Percentiles rank a stretch among this genome's conserved stretches.
phyloP scores from a whole-genome alignment of 352 stramenopile genomes.

The Phytophthora niederhauseri region DNA sequence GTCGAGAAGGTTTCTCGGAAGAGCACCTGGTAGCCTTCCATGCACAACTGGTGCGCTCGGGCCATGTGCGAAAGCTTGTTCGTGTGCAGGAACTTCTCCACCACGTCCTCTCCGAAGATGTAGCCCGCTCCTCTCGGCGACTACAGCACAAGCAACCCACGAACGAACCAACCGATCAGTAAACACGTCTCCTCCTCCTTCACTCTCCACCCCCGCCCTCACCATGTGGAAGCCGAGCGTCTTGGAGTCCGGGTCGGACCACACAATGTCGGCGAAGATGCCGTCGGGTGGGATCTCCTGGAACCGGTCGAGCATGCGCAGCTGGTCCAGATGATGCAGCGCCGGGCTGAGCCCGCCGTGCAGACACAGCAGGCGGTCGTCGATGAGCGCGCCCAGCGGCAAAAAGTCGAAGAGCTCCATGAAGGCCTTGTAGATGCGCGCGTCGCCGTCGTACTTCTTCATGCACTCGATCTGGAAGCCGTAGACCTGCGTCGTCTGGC shows the following conservation, averaged over 20 bases:
- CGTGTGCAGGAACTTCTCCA: slow-evolving; percentile 82
- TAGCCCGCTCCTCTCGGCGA: slow-evolving; percentile 84
- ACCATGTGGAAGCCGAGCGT: slow-evolving; percentile 88
- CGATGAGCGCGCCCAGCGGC: slow-evolving; percentile 81
- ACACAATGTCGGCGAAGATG: slow-evolving; percentile 85
- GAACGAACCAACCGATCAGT: slow-evolving; percentile 24
- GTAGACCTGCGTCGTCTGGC: slow-evolving; percentile 83
- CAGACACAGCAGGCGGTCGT: slow-evolving; percentile 68
- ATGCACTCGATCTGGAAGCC: slow-evolving; percentile 87
- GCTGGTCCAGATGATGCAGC: slow-evolving; percentile 92
- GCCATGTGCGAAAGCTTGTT: slow-evolving; percentile 86
- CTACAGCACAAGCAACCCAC: slow-evolving; percentile 36
- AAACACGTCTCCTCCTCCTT: slow-evolving; percentile 61
- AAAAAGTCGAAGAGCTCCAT: slow-evolving; percentile 85
- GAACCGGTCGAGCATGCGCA: slow-evolving; percentile 87
- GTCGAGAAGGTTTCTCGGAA: slow-evolving; percentile 83
- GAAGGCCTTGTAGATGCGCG: slow-evolving; percentile 77
- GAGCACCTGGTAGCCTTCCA: slow-evolving; percentile 84
- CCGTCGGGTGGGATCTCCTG: slow-evolving; percentile 82
- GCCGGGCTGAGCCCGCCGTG: slow-evolving; percentile 73
- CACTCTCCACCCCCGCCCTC: slow-evolving; percentile 47
- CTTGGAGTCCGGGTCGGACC: slow-evolving; percentile 84
- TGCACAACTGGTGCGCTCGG: slow-evolving; percentile 85
- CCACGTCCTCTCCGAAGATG: slow-evolving; percentile 88
- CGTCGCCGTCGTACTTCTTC: slow-evolving; percentile 85